These are phyloP conservation scores for Kwoniella botswanensis DNA, from an alignment of 768 basidiomycete species.

Conservation along the genomic window DNA sequence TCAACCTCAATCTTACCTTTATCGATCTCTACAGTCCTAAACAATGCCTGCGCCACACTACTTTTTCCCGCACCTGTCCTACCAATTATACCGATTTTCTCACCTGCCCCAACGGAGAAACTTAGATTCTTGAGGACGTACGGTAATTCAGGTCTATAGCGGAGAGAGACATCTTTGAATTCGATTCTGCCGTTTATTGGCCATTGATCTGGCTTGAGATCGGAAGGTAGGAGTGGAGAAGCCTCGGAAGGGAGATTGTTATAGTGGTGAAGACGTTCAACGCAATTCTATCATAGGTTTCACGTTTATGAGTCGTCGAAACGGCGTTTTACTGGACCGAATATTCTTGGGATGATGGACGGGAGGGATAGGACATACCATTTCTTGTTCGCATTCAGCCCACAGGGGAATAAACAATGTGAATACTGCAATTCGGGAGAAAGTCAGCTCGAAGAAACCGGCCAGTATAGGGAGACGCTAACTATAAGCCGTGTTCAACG, in stretches of 20 bases:
- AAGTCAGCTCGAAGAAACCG: neutral
- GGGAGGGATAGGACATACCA: constrained; percentile 23
- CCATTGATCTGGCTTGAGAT: constrained; percentile 67
- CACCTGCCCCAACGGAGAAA: constrained; percentile 71
- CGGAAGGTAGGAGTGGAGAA: constrained; percentile 61
- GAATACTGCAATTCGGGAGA: constrained; percentile 23
- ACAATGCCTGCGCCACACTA: constrained; percentile 62
- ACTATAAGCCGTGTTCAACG: constrained; percentile 48
- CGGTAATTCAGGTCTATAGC: constrained; percentile 81
- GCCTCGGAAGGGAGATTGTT: constrained; percentile 75
- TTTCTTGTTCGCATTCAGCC: constrained; percentile 42
- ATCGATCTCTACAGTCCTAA: constrained; percentile 67
- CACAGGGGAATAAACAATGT: constrained; percentile 33
- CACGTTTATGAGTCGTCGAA: too few relatives aligned
- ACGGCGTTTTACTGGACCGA: too few relatives aligned
- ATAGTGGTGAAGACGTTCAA: constrained; percentile 80
- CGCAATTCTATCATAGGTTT: constrained; percentile 61
- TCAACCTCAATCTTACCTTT: constrained; percentile 65
- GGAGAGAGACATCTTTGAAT: constrained; percentile 66
- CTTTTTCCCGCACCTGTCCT: constrained; percentile 69
- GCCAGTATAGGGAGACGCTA: neutral
- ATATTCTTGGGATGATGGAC: too few relatives aligned
- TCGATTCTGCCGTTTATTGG: constrained; percentile 74
- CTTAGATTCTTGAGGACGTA: constrained; percentile 77
- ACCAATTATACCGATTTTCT: constrained; percentile 79